These are phyloP conservation scores for Russula vinacea DNA, from an alignment of 768 basidiomycete species.

Conservation along the genomic window DNA sequence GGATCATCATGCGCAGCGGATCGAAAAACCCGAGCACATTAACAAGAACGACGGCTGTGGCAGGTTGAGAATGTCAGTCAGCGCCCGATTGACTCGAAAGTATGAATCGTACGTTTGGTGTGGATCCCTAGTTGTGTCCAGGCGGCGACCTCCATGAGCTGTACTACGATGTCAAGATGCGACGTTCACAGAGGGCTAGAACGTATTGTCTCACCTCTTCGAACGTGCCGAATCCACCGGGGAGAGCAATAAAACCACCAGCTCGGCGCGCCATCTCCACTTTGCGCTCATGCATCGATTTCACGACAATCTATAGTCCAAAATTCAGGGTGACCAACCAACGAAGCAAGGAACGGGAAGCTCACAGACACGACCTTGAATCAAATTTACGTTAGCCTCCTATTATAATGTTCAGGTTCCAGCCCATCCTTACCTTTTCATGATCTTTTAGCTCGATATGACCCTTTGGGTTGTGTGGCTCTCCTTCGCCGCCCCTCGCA, in stretches of 20 bases:
- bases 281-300: constrained; percentile 88
- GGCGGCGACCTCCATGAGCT: constrained; percentile 89
- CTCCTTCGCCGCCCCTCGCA: constrained; percentile 61
- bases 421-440: constrained; percentile 36
- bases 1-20: constrained; percentile 73
- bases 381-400: too few relatives aligned
- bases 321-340: background rate
- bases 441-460: constrained; percentile 34
- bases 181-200: background rate
- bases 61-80: background rate
- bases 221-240: constrained; percentile 93
- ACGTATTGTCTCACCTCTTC: constrained; percentile 67
- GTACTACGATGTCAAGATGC: background rate
- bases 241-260: constrained; percentile 81
- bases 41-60: constrained; percentile 74
- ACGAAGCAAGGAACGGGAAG: background rate
- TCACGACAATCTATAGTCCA: constrained; percentile 55
- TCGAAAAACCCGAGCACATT: constrained; percentile 84
- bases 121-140: constrained; percentile 94
- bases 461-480: constrained; percentile 31
- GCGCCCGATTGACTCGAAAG: constrained; percentile 3
- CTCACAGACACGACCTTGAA: constrained; percentile 16
- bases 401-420: too few relatives aligned
- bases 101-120: constrained; percentile 61
- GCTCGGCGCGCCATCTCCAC: constrained; percentile 83